phyloP scores from a whole-genome alignment of 345 rosid species.

The Limnanthes douglasii region DNA sequence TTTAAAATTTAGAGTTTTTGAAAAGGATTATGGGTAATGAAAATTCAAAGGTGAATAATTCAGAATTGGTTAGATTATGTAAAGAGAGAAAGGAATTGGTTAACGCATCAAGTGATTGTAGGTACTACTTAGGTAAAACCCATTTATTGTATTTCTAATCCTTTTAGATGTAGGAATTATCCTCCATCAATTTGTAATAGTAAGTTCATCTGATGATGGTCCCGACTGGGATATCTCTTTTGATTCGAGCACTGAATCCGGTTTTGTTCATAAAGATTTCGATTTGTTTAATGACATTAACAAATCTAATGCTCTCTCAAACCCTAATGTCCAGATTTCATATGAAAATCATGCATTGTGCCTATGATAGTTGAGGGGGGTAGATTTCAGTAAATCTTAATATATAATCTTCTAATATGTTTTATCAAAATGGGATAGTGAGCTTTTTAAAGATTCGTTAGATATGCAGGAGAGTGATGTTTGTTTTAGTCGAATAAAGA shows the following conservation, averaged over 20 bases:
- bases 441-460: not conserved
- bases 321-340: not conserved
- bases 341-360: not conserved
- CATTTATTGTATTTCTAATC: too few relatives aligned
- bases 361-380: not conserved
- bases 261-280: constrained; percentile 2
- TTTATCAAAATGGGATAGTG: not conserved
- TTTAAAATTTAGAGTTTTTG: too few relatives aligned
- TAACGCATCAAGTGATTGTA: too few relatives aligned
- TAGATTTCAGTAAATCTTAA: not conserved
- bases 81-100: too few relatives aligned
- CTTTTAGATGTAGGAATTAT: too few relatives aligned
- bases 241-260: not conserved
- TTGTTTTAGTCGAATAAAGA: not conserved
- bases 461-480: not conserved
- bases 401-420: not conserved
- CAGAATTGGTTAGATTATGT: too few relatives aligned
- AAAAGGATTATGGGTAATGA: too few relatives aligned
- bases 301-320: not conserved
- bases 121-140: too few relatives aligned
- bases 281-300: not conserved
- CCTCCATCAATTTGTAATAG: too few relatives aligned
- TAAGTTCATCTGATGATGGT: constrained; percentile 5
- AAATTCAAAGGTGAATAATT: too few relatives aligned
- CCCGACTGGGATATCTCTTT: not conserved